A percentile compares a stretch with the other conserved stretches of the same genome.
phyloP scores from a whole-genome alignment of 2,329 filamentous ascomycete genomes.

The Pseudocercospora crystallina region DNA sequence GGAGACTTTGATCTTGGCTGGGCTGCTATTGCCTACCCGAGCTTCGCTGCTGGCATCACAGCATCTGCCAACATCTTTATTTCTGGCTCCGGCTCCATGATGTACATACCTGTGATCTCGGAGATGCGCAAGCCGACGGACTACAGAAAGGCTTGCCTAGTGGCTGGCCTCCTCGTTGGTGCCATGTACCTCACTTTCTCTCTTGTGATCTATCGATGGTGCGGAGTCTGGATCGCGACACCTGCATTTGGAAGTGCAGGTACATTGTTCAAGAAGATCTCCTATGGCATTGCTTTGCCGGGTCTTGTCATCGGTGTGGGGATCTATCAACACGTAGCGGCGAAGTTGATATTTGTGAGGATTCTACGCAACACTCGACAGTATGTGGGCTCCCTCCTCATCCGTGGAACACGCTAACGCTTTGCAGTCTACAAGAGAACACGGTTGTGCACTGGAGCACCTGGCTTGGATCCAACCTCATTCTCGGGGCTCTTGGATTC shows the following conservation, averaged over 20 bases:
- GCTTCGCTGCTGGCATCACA: conserved; percentile 58
- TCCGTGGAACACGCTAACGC: not conserved
- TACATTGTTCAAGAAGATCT: conserved; percentile 58
- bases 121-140: conserved; percentile 62
- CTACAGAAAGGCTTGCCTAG: conserved; percentile 57
- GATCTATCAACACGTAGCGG: conserved; percentile 48
- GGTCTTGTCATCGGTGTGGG: conserved; percentile 53
- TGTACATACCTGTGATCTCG: conserved; percentile 62
- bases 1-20: conserved; percentile 61
- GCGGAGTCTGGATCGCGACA: conserved; percentile 61
- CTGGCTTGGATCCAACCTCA: conserved; percentile 49
- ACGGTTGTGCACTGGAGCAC: conserved; percentile 51
- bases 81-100: conserved; percentile 57
- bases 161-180: conserved; percentile 58
- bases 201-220: conserved; percentile 60
- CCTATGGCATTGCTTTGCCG: conserved; percentile 59
- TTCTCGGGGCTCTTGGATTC: conserved; percentile 46
- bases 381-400: not conserved
- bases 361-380: conserved; percentile 52
- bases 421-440: conserved; percentile 44
- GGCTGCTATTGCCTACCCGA: conserved; percentile 54
- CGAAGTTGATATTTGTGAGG: conserved; percentile 57
- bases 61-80: conserved; percentile 59
- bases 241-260: conserved; percentile 62
- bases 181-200: conserved; percentile 57